A percentile compares a stretch with the other conserved stretches of the same genome.
phyloP scores from a whole-genome alignment of 768 basidiomycete species.

The Podaxis sp. region DNA sequence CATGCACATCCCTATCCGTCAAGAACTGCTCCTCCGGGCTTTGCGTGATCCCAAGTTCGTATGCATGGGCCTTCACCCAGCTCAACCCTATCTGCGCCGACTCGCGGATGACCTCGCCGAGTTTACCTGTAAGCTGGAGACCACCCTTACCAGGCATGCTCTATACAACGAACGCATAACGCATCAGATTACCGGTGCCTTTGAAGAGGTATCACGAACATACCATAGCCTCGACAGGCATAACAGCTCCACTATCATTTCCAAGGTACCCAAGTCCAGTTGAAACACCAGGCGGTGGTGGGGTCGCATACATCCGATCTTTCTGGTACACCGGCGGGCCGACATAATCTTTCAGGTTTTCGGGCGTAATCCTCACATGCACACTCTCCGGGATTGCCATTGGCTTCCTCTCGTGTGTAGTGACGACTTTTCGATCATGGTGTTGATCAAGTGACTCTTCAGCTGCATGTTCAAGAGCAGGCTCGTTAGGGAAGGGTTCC shows the following conservation, averaged over 20 bases:
- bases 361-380: conserved; percentile 77
- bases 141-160: conserved; percentile 96
- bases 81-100: conserved; percentile 92
- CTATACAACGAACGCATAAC: conserved; percentile 37
- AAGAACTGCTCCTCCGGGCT: conserved; percentile 74
- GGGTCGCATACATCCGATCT: conserved; percentile 80
- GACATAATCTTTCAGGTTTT: conserved; percentile 94
- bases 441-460: conserved; percentile 19
- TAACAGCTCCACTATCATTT: conserved; percentile 94
- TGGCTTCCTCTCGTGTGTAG: conserved; percentile 78
- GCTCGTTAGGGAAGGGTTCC: conserved; percentile 43
- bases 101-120: conserved; percentile 97
- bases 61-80: conserved; percentile 92
- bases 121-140: conserved; percentile 92
- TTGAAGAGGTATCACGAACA: conserved; percentile 24
- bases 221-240: conserved; percentile 95
- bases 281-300: conserved; percentile 89
- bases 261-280: conserved; percentile 96
- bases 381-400: conserved; percentile 78
- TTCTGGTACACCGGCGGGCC: conserved; percentile 95
- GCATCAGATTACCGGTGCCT: no score
- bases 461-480: conserved; percentile 19
- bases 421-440: conserved; percentile 41
- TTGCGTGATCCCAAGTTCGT: conserved; percentile 81
- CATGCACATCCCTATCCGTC: conserved; percentile 85